A percentile compares a stretch with the other conserved stretches of the same genome.
phyloP scores from a whole-genome alignment of 1,284 basidiomycete species.

The Ceratobasidium theobromae region DNA sequence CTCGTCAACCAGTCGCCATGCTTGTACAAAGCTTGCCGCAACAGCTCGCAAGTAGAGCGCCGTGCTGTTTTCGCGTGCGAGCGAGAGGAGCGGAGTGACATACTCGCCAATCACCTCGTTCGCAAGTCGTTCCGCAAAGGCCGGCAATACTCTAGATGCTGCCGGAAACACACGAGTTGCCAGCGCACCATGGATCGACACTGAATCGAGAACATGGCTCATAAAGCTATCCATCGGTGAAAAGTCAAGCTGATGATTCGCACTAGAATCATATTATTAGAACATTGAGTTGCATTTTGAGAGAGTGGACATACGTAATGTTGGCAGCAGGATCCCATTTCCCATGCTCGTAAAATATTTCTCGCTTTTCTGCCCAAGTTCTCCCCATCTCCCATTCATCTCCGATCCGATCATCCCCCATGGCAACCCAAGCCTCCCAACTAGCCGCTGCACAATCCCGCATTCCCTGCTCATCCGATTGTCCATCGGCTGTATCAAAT shows the following conservation, averaged over 20 bases:
- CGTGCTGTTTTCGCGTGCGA: slow-evolving; percentile 72
- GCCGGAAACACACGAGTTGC: slow-evolving; percentile 87
- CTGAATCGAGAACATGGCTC: slow-evolving; percentile 60
- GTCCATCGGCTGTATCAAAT: slow-evolving; percentile 80
- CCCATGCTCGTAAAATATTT: slow-evolving; percentile 86
- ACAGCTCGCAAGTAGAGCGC: slow-evolving; percentile 80
- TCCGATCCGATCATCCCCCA: slow-evolving; percentile 37
- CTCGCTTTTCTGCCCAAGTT: slow-evolving; percentile 91
- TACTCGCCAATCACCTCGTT: slow-evolving; percentile 87
- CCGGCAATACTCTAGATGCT: slow-evolving; percentile 66
- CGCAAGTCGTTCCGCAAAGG: slow-evolving; percentile 75
- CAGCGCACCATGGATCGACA: slow-evolving; percentile 73
- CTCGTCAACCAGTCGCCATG: slow-evolving; percentile 81
- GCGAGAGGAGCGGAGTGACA: slow-evolving; percentile 72
- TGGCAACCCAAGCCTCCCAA: slow-evolving; percentile 72
- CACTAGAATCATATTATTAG: slow-evolving; percentile 35
- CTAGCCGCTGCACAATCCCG: slow-evolving; percentile 73
- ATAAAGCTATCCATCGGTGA: slow-evolving; percentile 94
- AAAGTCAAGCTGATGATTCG: slow-evolving; percentile 69
- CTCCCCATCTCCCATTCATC: slow-evolving; percentile 89
- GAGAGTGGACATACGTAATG: slow-evolving; percentile 64
- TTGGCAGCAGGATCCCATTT: slow-evolving; percentile 81
- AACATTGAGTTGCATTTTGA: background rate
- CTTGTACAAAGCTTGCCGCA: slow-evolving; percentile 86
- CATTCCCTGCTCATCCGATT: slow-evolving; percentile 72